Base-by-base conservation (phyloP, 768 basidiomycete genomes). In the Lactarius psammicola region DNA sequence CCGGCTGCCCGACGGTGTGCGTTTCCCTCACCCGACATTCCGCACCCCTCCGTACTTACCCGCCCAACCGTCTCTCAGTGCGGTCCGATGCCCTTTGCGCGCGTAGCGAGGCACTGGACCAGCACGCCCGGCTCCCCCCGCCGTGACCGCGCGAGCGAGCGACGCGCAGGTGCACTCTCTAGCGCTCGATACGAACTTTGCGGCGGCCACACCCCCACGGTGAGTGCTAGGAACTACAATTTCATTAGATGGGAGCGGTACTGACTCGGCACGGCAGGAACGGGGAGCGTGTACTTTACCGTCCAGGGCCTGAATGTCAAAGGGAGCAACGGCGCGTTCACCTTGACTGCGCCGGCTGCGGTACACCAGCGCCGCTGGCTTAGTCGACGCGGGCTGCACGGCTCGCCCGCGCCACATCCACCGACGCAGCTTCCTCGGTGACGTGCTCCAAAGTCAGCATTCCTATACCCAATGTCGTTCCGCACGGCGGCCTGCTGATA, bases 1-100 rank as follows among this genome's bases (percentile, higher is more conserved):
- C n/a, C 70, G 66, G 40, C 40, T 71, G 26, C 70, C 70, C 2
- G 67, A 71, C 6, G 53, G 23, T 15, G 68, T 68, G 20, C 20
- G 62, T 36, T 4, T 11, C 8, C 15, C 30, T 11, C 7, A 1
- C 4, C 40, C 4, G 20, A 7, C 26, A 4, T 1, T 51, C n/a
- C 17, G 8, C 28, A 4, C 15, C 30, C n/a, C 20, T 26, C 31
- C 20, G 60, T 23, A 15, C 49, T 20, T 36, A 30, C 20, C n/a
- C n/a, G n/a, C n/a, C n/a, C n/a, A n/a, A n/a, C n/a, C 42, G 46
- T 46, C 46, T 49, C 26, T 23, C 49, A 62, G 62, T 62, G 62
- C 34, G 54, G 62, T 23, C 23, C 20, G 30, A 61, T 61, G 60
- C 46, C 60, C 31, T 61, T 61, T n/a, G 60, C 60, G 26, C 60